phyloP scores from a whole-genome alignment of 805 yeast species.

The Candida sphagnicola region DNA sequence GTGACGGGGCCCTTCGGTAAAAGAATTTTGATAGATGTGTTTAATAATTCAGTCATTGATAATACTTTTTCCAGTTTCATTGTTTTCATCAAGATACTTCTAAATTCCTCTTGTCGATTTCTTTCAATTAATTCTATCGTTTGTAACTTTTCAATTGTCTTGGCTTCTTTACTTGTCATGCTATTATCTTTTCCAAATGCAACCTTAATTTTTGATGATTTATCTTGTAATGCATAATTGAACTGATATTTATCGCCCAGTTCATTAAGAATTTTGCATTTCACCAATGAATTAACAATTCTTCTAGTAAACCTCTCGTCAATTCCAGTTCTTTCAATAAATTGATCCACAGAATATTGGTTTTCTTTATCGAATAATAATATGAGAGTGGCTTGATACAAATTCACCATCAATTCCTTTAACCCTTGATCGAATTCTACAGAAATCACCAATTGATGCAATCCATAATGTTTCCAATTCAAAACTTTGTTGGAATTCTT shows the following conservation, averaged over 20 bases:
- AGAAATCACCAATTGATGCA: slow-evolving; percentile 36
- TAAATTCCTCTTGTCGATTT: slow-evolving; percentile 26
- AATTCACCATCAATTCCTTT: slow-evolving; percentile 34
- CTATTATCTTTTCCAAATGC: slow-evolving; percentile 24
- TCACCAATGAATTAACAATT: slow-evolving; percentile 30
- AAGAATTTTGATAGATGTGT: slow-evolving; percentile 16
- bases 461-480: slow-evolving; percentile 39
- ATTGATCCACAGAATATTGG: slow-evolving; percentile 13
- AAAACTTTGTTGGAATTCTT: slow-evolving; percentile 22
- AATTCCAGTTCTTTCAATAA: slow-evolving; percentile 28
- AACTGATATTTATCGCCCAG: slow-evolving; percentile 10
- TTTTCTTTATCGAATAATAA: slow-evolving; percentile 32
- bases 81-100: slow-evolving; percentile 23
- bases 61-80: slow-evolving; percentile 27
- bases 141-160: slow-evolving; percentile 1
- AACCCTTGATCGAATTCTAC: slow-evolving; percentile 26
- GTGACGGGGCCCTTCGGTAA: slow-evolving; percentile 23
- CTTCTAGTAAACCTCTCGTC: slow-evolving; percentile 24
- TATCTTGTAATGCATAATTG: slow-evolving; percentile 26
- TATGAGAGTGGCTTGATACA: slow-evolving; percentile 42
- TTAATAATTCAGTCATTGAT: slow-evolving; percentile 24
- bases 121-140: slow-evolving; percentile 10
- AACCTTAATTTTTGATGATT: slow-evolving; percentile 21
- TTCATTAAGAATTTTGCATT: slow-evolving; percentile 22
- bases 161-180: slow-evolving; percentile 6